Base-by-base conservation (phyloP, 805 yeast species). In the Ogataea ganodermae region DNA sequence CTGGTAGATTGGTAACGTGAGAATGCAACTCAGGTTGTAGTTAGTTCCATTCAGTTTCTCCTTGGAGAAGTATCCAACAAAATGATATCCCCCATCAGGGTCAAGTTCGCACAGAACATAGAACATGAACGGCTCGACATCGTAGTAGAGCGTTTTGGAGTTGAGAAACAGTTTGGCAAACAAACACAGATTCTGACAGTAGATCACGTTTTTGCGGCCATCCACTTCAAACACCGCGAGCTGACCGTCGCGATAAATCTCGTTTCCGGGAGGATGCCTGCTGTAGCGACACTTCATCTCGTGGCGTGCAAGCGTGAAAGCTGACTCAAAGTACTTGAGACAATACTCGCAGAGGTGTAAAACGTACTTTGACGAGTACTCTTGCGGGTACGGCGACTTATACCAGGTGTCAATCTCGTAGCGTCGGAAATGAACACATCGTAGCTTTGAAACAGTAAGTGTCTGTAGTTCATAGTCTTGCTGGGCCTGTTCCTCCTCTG, bases 41-140 rank as follows among this genome's bases (percentile, higher is more conserved):
- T 80, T 83, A 0, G 92, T 80, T 24, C 83, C 76, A 53, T 83
- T 85, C 50, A 86, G 71, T 57, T 84, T 84, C 59, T 91, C 97
- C 59, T 94, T 94, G 20, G 96, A 87, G 62, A 94, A 94, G 65
- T 94, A 94, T 0, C 99, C 99, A 31, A 91, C 91, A 67, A 94
- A 86, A 60, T 88, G 90, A 61, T 84, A 84, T 14, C 72, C 73
- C 6, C 61, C 60, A 2, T 59, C 55, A 0, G 48, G 18, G 57
- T 83, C 87, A 35, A 77, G 71, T 54, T 86, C 94, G 4, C 92
- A 86, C 37, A 94, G 67, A 1, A 91, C 81, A 66, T 92, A 94
- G 62, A 94, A 94, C 62, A 86, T 78, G 58, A 92, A 92, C 1
- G 98, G 97, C 65, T 94, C 97, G 36, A 92, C 98, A 60, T 94